These are phyloP conservation scores for Aspergillus eucalypticola DNA, from an alignment of 2,329 filamentous ascomycete species.

Conservation along the genomic window DNA sequence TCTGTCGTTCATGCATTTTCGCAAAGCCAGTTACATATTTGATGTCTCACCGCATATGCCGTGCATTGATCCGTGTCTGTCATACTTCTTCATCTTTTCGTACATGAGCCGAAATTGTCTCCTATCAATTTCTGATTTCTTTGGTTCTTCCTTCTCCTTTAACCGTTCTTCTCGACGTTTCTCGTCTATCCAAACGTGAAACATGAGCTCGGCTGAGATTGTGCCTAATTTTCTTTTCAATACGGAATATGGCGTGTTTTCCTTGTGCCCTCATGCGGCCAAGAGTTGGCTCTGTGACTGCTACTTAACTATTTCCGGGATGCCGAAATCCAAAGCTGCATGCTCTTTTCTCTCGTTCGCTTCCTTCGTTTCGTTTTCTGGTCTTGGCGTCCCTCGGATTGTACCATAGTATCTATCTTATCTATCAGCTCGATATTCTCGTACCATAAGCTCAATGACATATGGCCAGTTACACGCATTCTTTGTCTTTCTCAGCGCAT, in stretches of 20 bases:
- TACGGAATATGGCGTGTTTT: background rate
- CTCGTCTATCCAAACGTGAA: background rate
- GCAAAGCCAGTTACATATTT: background rate
- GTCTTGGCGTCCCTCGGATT: constrained; percentile 11
- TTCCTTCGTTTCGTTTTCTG: constrained; percentile 1
- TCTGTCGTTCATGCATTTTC: background rate
- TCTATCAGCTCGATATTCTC: background rate
- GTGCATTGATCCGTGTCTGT: background rate
- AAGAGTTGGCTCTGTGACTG: background rate
- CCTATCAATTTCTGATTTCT: background rate
- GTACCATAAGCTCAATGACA: constrained; percentile 2
- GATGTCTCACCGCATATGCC: constrained; percentile 12
- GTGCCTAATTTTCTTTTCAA: background rate
- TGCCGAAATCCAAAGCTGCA: background rate
- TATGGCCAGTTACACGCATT: background rate
- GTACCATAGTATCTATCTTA: constrained; percentile 13
- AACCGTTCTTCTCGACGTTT: background rate
- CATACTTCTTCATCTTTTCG: constrained; percentile 13
- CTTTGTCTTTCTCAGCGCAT: too few species aligned
- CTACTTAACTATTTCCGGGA: background rate
- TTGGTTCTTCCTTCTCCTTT: background rate
- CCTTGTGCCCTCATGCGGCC: background rate
- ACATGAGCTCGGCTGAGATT: background rate
- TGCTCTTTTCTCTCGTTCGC: background rate
- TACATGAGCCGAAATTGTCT: constrained; percentile 1